phyloP scores from a whole-genome alignment of 179 eudicot species.

The Patellifolia procumbens region DNA sequence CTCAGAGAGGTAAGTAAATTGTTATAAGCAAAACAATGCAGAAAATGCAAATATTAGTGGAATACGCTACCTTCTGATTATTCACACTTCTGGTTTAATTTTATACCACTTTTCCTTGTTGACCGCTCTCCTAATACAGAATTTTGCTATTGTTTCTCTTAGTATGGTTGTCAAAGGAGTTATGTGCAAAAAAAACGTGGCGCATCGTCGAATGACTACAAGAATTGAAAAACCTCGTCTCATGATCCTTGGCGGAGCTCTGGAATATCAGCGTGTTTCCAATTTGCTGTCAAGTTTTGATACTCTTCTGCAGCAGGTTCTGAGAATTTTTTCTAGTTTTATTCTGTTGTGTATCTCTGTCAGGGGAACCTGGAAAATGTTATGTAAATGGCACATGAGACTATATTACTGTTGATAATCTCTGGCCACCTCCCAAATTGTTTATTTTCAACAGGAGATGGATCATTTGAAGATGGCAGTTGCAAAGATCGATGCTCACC shows the following conservation, averaged over 20 bases:
- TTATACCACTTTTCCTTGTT: conserved; percentile 13
- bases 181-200: conserved; percentile 97
- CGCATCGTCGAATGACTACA: conserved; percentile 89
- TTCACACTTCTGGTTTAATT: not conserved
- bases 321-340: not conserved
- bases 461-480: conserved; percentile 99
- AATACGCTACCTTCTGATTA: not conserved
- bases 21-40: not conserved
- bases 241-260: conserved; percentile 95
- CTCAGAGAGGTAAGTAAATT: conserved; percentile 66
- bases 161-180: conserved; percentile 90
- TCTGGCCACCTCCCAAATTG: not conserved
- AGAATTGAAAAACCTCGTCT: conserved; percentile 81
- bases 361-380: not conserved
- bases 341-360: not conserved
- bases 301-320: conserved; percentile 95
- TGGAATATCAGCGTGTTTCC: conserved; percentile 95
- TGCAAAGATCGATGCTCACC: conserved; percentile 87
- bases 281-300: conserved; percentile 87
- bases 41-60: not conserved
- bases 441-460: conserved; percentile 64
- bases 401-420: not conserved
- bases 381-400: not conserved
- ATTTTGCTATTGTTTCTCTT: conserved; percentile 22
- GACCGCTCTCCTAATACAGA: conserved; percentile 20